Evolutionary conservation across 345 rosid genomes (phyloP).

Genomic region (Populus ilicifolia): DNA sequence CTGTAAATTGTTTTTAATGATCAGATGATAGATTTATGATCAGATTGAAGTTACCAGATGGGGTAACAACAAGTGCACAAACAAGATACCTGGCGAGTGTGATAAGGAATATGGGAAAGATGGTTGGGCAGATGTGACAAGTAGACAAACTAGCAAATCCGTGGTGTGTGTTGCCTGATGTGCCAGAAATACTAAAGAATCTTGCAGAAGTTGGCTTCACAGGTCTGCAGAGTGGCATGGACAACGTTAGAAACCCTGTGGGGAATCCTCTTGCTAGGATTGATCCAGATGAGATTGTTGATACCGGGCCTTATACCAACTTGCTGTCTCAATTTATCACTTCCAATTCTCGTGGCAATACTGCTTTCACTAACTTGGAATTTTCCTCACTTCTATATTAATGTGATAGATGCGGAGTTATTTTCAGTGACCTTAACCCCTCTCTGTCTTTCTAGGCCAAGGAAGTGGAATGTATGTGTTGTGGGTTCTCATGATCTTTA

Average conservation of each 20-base stretch:
- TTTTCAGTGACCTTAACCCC: neutral
- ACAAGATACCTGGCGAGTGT: constrained; percentile 81
- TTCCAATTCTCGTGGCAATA: constrained; percentile 68
- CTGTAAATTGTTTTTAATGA: neutral
- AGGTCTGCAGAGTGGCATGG: constrained; percentile 95
- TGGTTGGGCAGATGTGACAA: constrained; percentile 94
- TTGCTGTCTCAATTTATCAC: constrained; percentile 76
- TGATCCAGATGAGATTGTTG: constrained; percentile 82
- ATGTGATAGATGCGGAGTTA: too few species aligned
- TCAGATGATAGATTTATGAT: constrained; percentile 97
- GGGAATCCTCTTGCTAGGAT: constrained; percentile 94
- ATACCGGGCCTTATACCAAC: constrained; percentile 79
- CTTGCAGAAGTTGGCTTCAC: constrained; percentile 78
- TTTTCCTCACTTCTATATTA: constrained; percentile 10
- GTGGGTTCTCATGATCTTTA: constrained; percentile 90
- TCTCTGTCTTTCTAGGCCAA: constrained; percentile 54
- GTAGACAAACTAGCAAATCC: constrained; percentile 97
- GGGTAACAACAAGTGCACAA: constrained; percentile 86
- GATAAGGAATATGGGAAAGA: constrained; percentile 79
- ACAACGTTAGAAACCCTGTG: constrained; percentile 93
- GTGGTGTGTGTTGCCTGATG: constrained; percentile 87
- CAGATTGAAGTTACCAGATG: constrained; percentile 93
- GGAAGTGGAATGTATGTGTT: constrained; percentile 96
- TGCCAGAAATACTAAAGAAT: constrained; percentile 78
- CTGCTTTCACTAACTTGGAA: constrained; percentile 69